Base-by-base conservation (phyloP, 352 stramenopile genomes). In the Blastocystis sp. region DNA sequence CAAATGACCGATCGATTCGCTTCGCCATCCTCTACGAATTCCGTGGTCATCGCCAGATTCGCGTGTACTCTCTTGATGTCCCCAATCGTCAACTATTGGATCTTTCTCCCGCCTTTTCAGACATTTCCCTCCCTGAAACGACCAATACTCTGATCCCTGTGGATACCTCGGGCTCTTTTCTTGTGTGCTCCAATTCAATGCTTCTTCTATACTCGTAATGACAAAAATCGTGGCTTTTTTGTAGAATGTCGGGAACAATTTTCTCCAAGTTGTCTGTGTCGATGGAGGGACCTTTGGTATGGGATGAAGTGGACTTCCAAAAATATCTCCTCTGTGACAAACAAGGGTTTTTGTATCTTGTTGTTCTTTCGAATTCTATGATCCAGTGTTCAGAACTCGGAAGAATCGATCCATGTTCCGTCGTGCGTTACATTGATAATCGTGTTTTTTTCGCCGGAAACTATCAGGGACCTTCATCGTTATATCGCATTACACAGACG, bases 1-100 rank as follows among this genome's bases (percentile, higher is more conserved):
- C 73, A 37, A 20, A 23, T 13, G 73, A 41, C 47, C 47, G 62
- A 11, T 20, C 55, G 9, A 69, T 84, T 45, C 73, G 53, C 37
- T 84, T 84, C 45, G 47, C 47, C 18, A n/a, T 84, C 11, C 26
- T 84, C 73, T 84, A 64, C 73, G 53, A 84, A 23, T 66, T 53
- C 56, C 73, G 26, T 0, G n/a, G 47, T 37, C 43, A 45, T 29
- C 53, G 41, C 8, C 53, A 68, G 3, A 13, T 84, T 15, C 59
- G 43, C 15, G 23, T 84, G 9, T 84, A 84, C 56, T 18, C 7
- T 8, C 26, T 84, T 15, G 73, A 84, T 23, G 50, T 66, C 3
- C 43, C 34, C n/a, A 84, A 84, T 41, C 26, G 29, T 13, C 73
- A 84, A 64, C 11, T 84, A 2, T 47, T 68, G 34, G 53, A 68